Evolutionary conservation across 2,329 filamentous ascomycete genomes (phyloP).

Genomic region (Diaporthe sp.): DNA sequence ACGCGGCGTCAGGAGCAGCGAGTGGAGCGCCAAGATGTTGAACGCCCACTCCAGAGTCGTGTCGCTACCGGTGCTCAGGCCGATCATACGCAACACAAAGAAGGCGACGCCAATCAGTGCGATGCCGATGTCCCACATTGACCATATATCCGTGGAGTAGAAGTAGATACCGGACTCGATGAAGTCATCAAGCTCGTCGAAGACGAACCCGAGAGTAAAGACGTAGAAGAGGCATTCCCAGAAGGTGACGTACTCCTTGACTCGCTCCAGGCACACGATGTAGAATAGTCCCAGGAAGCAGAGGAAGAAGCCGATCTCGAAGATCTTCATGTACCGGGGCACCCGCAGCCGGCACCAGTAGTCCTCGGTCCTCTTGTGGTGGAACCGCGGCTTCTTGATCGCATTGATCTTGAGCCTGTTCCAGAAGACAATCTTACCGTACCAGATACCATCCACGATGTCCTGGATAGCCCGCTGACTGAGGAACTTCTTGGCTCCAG

Average conservation of each 20-base stretch:
- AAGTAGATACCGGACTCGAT: slow-evolving; percentile 35
- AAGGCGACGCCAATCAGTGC: slow-evolving; percentile 58
- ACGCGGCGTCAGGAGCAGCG: slow-evolving; percentile 31
- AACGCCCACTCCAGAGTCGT: slow-evolving; percentile 30
- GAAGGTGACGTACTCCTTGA: slow-evolving; percentile 10
- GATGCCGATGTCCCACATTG: slow-evolving; percentile 37
- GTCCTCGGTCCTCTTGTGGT: slow-evolving; percentile 71
- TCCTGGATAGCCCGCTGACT: slow-evolving; percentile 79
- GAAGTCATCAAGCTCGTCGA: slow-evolving; percentile 39
- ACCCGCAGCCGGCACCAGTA: slow-evolving; percentile 79
- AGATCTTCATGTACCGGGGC: slow-evolving; percentile 79
- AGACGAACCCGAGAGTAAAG: slow-evolving; percentile 26
- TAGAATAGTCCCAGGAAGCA: slow-evolving; percentile 59
- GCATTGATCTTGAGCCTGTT: slow-evolving; percentile 74
- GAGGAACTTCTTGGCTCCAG: slow-evolving; percentile 80
- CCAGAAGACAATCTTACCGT: slow-evolving; percentile 83
- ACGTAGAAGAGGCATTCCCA: slow-evolving; percentile 36
- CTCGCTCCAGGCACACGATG: slow-evolving; percentile 30
- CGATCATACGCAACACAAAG: slow-evolving; percentile 50
- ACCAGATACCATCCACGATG: slow-evolving; percentile 80
- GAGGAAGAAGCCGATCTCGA: slow-evolving; percentile 79
- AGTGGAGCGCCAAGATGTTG: slow-evolving; percentile 36
- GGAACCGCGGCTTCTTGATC: slow-evolving; percentile 75
- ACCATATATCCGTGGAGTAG: slow-evolving; percentile 39
- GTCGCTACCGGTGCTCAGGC: slow-evolving; percentile 25